Percentiles rank a stretch among this genome's conserved stretches.
Evolutionary conservation across 805 yeast species (phyloP).

Genomic region (Clavispora santaluciae): DNA sequence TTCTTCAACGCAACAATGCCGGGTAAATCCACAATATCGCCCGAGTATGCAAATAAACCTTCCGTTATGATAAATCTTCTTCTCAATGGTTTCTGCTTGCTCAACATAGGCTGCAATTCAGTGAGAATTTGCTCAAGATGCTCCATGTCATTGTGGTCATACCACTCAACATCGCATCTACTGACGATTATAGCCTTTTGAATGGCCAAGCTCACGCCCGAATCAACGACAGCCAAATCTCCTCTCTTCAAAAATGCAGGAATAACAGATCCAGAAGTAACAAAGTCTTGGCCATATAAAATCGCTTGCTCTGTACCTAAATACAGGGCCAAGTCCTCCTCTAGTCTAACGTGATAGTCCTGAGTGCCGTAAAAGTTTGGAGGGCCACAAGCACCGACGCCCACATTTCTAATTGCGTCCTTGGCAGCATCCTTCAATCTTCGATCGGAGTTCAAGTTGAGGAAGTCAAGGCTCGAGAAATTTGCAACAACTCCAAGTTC

Average conservation of each 20-base stretch:
- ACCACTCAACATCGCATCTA: slow-evolving; percentile 81
- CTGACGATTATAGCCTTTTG: slow-evolving; percentile 87
- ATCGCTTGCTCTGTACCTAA: slow-evolving; percentile 76
- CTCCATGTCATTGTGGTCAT: slow-evolving; percentile 81
- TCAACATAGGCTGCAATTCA: slow-evolving; percentile 55
- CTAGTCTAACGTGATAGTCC: slow-evolving; percentile 79
- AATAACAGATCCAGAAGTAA: slow-evolving; percentile 79
- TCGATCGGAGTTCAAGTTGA: slow-evolving; percentile 51
- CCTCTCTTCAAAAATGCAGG: slow-evolving; percentile 96
- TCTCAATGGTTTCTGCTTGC: slow-evolving; percentile 68
- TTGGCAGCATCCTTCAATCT: slow-evolving; percentile 50
- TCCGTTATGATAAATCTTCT: slow-evolving; percentile 91
- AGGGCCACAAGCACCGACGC: slow-evolving; percentile 99
- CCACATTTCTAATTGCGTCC: slow-evolving; percentile 57
- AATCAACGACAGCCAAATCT: slow-evolving; percentile 84
- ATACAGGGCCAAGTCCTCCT: slow-evolving; percentile 67
- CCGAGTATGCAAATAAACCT: slow-evolving; percentile 76
- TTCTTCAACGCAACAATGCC: slow-evolving; percentile 68
- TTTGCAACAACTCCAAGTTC: slow-evolving; percentile 45
- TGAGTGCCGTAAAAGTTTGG: slow-evolving; percentile 96
- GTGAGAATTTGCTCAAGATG: slow-evolving; percentile 67
- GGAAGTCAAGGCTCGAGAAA: slow-evolving; percentile 67
- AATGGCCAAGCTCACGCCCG: slow-evolving; percentile 65
- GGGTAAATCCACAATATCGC: slow-evolving; percentile 72
- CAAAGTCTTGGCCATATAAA: slow-evolving; percentile 88